These are phyloP conservation scores for Moricandia arvensis DNA, from an alignment of 345 rosid genomes.

Conservation along the genomic window DNA sequence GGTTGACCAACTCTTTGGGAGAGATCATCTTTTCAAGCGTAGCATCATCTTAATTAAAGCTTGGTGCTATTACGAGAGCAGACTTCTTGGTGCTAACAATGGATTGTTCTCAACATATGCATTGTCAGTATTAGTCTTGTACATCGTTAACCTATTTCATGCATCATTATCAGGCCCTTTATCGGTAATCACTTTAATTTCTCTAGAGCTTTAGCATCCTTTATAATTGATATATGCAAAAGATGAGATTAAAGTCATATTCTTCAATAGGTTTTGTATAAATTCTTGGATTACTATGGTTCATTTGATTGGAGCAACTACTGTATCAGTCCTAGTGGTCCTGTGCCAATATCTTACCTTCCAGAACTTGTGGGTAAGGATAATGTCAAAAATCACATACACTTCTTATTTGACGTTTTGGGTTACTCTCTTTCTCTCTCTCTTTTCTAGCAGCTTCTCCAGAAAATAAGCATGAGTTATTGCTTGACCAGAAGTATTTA, in stretches of 20 bases:
- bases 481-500: slow-evolving; percentile 63
- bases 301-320: slow-evolving; percentile 77
- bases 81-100: slow-evolving; percentile 82
- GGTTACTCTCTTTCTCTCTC: neutral
- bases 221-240: slow-evolving; percentile 7
- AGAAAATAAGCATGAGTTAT: slow-evolving; percentile 43
- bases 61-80: slow-evolving; percentile 97
- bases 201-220: slow-evolving; percentile 16
- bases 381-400: neutral
- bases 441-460: slow-evolving; percentile 21
- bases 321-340: slow-evolving; percentile 62
- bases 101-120: slow-evolving; percentile 89
- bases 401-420: slow-evolving; percentile 4
- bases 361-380: slow-evolving; percentile 56
- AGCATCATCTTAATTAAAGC: slow-evolving; percentile 78
- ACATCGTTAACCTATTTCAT: slow-evolving; percentile 70
- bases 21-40: slow-evolving; percentile 79
- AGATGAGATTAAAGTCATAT: neutral
- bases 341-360: slow-evolving; percentile 56
- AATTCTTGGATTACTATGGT: slow-evolving; percentile 75
- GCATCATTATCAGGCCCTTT: slow-evolving; percentile 69
- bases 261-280: slow-evolving; percentile 59
- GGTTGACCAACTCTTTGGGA: slow-evolving; percentile 68
- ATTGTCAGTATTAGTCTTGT: slow-evolving; percentile 68
- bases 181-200: slow-evolving; percentile 48